Conservation (phyloP, 805 yeast species). For the Wickerhamomyces chambardii region DNA sequence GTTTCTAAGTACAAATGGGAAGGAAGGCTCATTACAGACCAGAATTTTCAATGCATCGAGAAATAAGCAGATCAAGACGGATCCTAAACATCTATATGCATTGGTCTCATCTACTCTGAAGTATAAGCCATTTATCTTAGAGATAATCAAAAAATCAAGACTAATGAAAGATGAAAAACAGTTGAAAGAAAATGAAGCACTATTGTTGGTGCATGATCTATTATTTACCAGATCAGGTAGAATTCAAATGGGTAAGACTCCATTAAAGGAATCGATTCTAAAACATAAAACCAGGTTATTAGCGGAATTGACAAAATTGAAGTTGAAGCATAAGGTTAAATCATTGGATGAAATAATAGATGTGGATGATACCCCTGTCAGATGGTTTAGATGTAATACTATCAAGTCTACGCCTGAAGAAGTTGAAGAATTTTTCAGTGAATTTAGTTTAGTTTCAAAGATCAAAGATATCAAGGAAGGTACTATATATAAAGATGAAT, state of each 20-base stretch:
- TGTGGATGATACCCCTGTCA: slow-evolving; percentile 59
- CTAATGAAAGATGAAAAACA: slow-evolving; percentile 47
- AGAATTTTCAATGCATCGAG: slow-evolving; percentile 43
- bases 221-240: slow-evolving; percentile 68
- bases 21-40: slow-evolving; percentile 45
- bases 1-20: slow-evolving; percentile 20
- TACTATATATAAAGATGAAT: slow-evolving; percentile 60
- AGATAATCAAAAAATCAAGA: slow-evolving; percentile 58
- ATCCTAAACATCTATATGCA: slow-evolving; percentile 85
- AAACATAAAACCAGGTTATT: slow-evolving; percentile 72
- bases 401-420: slow-evolving; percentile 33
- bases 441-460: slow-evolving; percentile 35
- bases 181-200: slow-evolving; percentile 42
- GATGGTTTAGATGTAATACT: slow-evolving; percentile 76
- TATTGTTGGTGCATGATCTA: slow-evolving; percentile 74
- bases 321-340: slow-evolving; percentile 60
- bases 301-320: slow-evolving; percentile 75
- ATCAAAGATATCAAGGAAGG: slow-evolving; percentile 42
- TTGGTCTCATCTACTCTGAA: slow-evolving; percentile 70
- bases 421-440: slow-evolving; percentile 24
- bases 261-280: slow-evolving; percentile 73
- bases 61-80: slow-evolving; percentile 37
- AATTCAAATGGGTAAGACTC: slow-evolving; percentile 83
- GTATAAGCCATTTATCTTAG: slow-evolving; percentile 54
- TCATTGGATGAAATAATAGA: slow-evolving; percentile 43